Conservation (phyloP, 768 basidiomycete species). For the Boletus reticulatus region DNA sequence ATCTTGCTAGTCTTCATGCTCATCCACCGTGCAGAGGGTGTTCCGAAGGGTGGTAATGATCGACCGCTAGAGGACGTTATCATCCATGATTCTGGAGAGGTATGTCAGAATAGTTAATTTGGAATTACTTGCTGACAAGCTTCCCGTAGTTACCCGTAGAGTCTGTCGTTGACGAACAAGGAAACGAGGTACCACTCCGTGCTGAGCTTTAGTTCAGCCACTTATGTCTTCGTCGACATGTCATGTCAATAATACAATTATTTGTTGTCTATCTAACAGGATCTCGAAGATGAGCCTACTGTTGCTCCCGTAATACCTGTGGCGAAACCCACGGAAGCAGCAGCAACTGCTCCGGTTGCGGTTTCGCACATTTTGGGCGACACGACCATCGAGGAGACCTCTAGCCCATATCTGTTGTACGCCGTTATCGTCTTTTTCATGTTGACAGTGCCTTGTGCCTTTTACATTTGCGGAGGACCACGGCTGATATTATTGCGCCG, state of each 20-base stretch:
- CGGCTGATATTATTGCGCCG: constrained; percentile 33
- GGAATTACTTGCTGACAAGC: constrained; percentile 9
- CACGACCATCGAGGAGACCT: constrained; percentile 1
- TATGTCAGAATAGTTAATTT: constrained; percentile 32
- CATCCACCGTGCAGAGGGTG: constrained; percentile 56
- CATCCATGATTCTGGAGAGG: constrained; percentile 89
- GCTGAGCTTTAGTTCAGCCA: constrained; percentile 81
- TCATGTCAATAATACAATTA: constrained; percentile 51
- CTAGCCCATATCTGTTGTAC: constrained; percentile 14
- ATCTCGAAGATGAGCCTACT: constrained; percentile 26
- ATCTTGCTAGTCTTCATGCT: constrained; percentile 2
- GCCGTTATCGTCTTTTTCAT: constrained; percentile 34
- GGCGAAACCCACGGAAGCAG: background rate
- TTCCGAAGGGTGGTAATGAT: constrained; percentile 67
- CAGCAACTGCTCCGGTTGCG: background rate
- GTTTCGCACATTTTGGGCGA: background rate
- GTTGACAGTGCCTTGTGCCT: constrained; percentile 42
- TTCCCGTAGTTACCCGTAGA: constrained; percentile 51
- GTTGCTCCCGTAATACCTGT: constrained; percentile 2
- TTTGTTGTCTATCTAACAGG: constrained; percentile 51
- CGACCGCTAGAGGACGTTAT: constrained; percentile 73
- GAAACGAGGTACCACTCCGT: constrained; percentile 89
- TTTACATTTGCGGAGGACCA: constrained; percentile 49
- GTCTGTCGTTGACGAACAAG: constrained; percentile 53
- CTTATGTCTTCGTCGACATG: constrained; percentile 32